Conservation (phyloP, 2,329 filamentous ascomycete species). For the Aspergillus niger region DNA sequence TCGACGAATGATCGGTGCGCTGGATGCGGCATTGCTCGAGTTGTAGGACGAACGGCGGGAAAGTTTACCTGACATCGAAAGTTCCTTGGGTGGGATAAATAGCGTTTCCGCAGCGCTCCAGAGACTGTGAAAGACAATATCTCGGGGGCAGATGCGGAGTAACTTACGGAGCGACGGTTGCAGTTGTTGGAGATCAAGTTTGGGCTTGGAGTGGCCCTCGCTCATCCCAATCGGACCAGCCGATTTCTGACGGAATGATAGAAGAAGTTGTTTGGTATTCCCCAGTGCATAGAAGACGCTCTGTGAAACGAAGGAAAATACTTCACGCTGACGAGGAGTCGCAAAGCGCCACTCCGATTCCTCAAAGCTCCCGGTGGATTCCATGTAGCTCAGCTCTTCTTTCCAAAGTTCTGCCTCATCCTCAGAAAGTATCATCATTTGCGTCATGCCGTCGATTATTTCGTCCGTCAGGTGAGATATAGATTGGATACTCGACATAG, state of each 20-base stretch:
- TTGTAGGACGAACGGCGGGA: constrained; percentile 36
- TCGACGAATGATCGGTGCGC: constrained; percentile 29
- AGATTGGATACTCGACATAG: constrained; percentile 31
- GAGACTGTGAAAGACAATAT: constrained; percentile 45
- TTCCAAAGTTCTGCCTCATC: constrained; percentile 43
- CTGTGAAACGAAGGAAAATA: constrained; percentile 46
- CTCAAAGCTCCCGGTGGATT: constrained; percentile 39
- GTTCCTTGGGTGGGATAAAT: constrained; percentile 42
- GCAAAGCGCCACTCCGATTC: constrained; percentile 42
- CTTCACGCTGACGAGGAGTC: constrained; percentile 38
- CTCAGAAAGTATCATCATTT: constrained; percentile 38
- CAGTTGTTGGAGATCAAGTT: constrained; percentile 35
- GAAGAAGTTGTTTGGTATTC: constrained; percentile 42
- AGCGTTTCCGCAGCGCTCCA: constrained; percentile 44
- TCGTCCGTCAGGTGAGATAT: constrained; percentile 39
- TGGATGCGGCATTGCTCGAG: constrained; percentile 23
- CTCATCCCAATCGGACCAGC: constrained; percentile 7
- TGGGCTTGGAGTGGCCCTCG: constrained; percentile 10
- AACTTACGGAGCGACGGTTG: constrained; percentile 39
- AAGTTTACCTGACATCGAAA: constrained; percentile 32
- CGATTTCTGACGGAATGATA: constrained; percentile 40
- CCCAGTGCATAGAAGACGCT: constrained; percentile 49
- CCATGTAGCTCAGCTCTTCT: constrained; percentile 41
- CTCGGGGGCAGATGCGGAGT: constrained; percentile 42
- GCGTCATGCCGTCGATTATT: constrained; percentile 40